These are phyloP conservation scores for Macrolepiota albuminosa DNA, from an alignment of 768 basidiomycete species.

Conservation along the genomic window DNA sequence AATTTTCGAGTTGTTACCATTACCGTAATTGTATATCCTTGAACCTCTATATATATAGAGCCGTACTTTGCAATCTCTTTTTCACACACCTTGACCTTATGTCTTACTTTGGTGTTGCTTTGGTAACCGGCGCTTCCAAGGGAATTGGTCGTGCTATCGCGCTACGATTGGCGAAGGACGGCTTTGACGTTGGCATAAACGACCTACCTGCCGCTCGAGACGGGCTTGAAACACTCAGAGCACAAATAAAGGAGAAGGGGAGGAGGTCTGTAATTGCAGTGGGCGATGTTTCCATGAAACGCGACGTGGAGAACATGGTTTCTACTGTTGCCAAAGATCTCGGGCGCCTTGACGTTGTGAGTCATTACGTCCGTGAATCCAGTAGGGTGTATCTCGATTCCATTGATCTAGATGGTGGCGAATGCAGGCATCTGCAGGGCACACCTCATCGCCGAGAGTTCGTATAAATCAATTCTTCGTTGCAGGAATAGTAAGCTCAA, in stretches of 20 bases:
- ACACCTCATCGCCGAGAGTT: constrained; percentile 19
- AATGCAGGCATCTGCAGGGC: constrained; percentile 27
- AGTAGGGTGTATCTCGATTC: background rate
- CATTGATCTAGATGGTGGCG: constrained; percentile 27
- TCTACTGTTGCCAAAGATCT: background rate
- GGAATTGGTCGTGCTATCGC: constrained; percentile 43
- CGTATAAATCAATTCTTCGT: background rate
- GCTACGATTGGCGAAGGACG: constrained; percentile 28
- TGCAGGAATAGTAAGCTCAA: background rate
- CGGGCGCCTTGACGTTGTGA: constrained; percentile 1
- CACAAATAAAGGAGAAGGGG: constrained; percentile 14
- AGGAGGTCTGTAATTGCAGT: background rate
- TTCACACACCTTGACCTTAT: background rate
- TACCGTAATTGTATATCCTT: background rate
- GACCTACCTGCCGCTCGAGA: constrained; percentile 21
- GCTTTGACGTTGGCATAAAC: constrained; percentile 22
- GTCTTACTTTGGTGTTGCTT: constrained; percentile 25
- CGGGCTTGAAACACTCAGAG: background rate
- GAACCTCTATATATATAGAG: background rate
- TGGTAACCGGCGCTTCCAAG: constrained; percentile 22
- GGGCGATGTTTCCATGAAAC: constrained; percentile 22
- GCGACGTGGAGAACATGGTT: constrained; percentile 32
- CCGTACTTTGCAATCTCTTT: background rate
- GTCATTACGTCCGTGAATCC: background rate
- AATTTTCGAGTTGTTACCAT: background rate